Evolutionary conservation across 306 rosid species (phyloP).

Genomic region (Vicia sativa): DNA sequence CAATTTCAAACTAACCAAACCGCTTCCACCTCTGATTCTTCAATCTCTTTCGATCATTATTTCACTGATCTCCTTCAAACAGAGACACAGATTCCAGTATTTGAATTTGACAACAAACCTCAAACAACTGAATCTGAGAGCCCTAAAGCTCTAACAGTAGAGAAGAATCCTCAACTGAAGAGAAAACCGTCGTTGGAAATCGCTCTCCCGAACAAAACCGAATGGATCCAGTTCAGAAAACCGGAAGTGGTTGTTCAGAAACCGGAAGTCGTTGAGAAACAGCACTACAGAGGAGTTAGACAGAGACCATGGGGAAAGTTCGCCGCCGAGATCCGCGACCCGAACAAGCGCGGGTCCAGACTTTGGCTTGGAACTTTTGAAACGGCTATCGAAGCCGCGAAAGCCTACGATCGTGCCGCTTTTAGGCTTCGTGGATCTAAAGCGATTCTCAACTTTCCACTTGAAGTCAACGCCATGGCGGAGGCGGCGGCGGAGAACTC

Average conservation of each 20-base stretch:
- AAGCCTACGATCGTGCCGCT: slow-evolving; percentile 81
- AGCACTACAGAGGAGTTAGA: slow-evolving; percentile 72
- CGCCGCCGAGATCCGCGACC: slow-evolving; percentile 92
- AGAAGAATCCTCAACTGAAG: slow-evolving; percentile 28
- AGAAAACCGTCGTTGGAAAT: slow-evolving; percentile 64
- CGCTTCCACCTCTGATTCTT: slow-evolving; percentile 34
- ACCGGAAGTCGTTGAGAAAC: slow-evolving; percentile 20
- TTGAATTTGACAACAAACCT: slow-evolving; percentile 50
- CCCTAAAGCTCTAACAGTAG: neutral
- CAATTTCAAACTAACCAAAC: slow-evolving; percentile 4
- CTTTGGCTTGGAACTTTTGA: slow-evolving; percentile 90
- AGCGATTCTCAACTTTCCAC: slow-evolving; percentile 81
- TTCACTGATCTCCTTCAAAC: slow-evolving; percentile 33
- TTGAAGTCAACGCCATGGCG: slow-evolving; percentile 40
- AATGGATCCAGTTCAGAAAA: slow-evolving; percentile 62
- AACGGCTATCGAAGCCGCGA: slow-evolving; percentile 82
- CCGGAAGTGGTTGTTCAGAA: slow-evolving; percentile 5
- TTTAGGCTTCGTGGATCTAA: slow-evolving; percentile 81
- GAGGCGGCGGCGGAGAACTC: neutral
- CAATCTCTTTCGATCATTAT: slow-evolving; percentile 38
- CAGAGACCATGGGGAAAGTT: slow-evolving; percentile 86
- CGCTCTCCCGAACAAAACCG: slow-evolving; percentile 64
- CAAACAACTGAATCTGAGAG: slow-evolving; percentile 43
- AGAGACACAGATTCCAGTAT: slow-evolving; percentile 13
- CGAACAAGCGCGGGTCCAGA: slow-evolving; percentile 71